Evolutionary conservation across 768 basidiomycete species (phyloP).

Genomic region (Xanthoconium purpureum): DNA sequence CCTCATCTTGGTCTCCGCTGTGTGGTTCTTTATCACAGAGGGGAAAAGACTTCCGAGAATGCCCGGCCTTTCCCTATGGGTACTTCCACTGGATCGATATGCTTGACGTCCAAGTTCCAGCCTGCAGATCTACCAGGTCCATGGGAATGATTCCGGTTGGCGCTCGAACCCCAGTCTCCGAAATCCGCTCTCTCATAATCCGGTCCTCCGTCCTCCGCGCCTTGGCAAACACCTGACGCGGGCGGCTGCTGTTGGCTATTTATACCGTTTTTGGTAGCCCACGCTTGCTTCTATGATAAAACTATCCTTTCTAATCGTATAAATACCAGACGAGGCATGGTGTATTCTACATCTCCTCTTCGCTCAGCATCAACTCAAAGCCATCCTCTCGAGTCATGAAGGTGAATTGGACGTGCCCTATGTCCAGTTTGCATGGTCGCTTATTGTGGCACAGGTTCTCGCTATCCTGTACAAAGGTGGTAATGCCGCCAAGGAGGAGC

Average conservation of each 20-base stretch:
- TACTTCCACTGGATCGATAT: neutral
- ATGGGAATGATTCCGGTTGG: slow-evolving; percentile 3
- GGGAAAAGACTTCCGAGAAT: slow-evolving; percentile 3
- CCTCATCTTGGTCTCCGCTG: neutral
- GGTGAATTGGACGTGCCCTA: slow-evolving; percentile 24
- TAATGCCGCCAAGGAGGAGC: slow-evolving; percentile 62
- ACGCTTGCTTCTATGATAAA: neutral
- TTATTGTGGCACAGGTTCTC: slow-evolving; percentile 47
- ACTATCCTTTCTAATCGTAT: slow-evolving; percentile 7
- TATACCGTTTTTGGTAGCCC: neutral
- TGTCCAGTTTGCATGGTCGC: neutral
- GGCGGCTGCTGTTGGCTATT: neutral
- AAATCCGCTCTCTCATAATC: neutral
- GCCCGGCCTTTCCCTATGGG: neutral
- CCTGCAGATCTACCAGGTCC: too few species aligned
- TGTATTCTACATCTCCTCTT: neutral
- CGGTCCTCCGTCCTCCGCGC: neutral
- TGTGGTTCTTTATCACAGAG: neutral
- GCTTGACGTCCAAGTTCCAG: neutral
- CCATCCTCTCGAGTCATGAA: slow-evolving; percentile 37
- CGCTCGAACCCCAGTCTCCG: neutral
- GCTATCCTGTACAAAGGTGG: slow-evolving; percentile 73
- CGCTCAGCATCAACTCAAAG: slow-evolving; percentile 1
- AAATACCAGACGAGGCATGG: slow-evolving; percentile 9
- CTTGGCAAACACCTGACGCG: neutral